phyloP scores from a whole-genome alignment of 2,329 filamentous ascomycete genomes.

The Xylaria sp. region DNA sequence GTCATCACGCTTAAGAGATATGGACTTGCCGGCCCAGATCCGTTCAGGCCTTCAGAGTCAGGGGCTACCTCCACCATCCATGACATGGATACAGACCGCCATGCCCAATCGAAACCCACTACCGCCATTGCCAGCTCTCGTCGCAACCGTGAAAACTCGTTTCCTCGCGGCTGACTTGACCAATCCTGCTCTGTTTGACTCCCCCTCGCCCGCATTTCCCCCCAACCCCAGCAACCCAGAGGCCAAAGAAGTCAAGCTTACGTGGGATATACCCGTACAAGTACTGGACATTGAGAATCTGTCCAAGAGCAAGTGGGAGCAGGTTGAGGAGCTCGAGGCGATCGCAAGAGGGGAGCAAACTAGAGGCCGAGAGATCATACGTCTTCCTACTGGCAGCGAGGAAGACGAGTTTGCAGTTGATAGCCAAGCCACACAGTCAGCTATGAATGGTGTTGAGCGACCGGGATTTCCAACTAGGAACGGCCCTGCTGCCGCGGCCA shows the following conservation, averaged over 20 bases:
- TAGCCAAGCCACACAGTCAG: slow-evolving; percentile 43
- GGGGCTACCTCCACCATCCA: slow-evolving; percentile 63
- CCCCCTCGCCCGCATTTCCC: slow-evolving; percentile 61
- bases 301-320: slow-evolving; percentile 81
- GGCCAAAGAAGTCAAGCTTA: slow-evolving; percentile 66
- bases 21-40: slow-evolving; percentile 61
- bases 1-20: slow-evolving; percentile 22
- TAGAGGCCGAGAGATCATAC: slow-evolving; percentile 82
- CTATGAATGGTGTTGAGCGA: slow-evolving; percentile 20
- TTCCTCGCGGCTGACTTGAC: slow-evolving; percentile 83
- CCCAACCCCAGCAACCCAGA: slow-evolving; percentile 63
- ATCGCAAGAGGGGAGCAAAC: slow-evolving; percentile 78
- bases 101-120: slow-evolving; percentile 64
- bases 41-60: slow-evolving; percentile 62
- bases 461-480: slow-evolving; percentile 27
- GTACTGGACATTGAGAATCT: slow-evolving; percentile 89
- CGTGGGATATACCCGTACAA: slow-evolving; percentile 77
- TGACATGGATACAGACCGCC: slow-evolving; percentile 72
- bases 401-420: slow-evolving; percentile 60
- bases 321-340: slow-evolving; percentile 83
- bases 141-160: slow-evolving; percentile 83
- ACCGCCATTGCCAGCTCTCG: slow-evolving; percentile 75
- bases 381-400: slow-evolving; percentile 61
- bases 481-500: slow-evolving; percentile 34
- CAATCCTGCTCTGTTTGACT: slow-evolving; percentile 62